phyloP scores from a whole-genome alignment of 805 yeast genomes.

The Zygosaccharomyces pseudorouxii region DNA sequence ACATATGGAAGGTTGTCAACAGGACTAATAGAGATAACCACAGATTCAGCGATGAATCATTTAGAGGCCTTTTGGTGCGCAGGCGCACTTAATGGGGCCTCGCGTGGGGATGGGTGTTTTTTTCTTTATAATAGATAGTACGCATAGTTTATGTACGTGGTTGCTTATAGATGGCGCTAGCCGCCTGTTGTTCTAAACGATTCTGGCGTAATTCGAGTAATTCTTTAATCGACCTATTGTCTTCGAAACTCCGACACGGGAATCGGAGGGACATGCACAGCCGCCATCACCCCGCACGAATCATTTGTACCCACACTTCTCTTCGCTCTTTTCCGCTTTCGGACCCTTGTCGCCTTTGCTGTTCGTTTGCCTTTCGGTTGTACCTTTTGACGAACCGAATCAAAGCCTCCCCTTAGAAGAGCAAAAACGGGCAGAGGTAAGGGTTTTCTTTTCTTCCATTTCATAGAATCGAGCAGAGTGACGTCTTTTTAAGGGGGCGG shows the following conservation, averaged over 20 bases:
- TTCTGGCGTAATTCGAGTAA: background rate
- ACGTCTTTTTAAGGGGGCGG: background rate
- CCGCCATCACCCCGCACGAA: background rate
- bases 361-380: background rate
- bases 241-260: background rate
- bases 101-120: no score
- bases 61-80: conserved; percentile 2
- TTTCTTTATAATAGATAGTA: background rate
- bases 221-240: background rate
- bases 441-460: no score
- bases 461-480: background rate
- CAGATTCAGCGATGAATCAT: conserved; percentile 9
- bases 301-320: background rate
- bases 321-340: background rate
- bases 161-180: background rate
- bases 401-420: background rate
- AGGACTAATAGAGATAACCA: conserved; percentile 4
- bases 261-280: background rate
- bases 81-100: conserved; percentile 2
- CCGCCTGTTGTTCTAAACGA: background rate
- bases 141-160: background rate
- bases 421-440: background rate
- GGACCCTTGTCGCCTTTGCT: background rate
- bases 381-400: no score
- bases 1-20: conserved; percentile 21